A percentile compares a stretch with the other conserved stretches of the same genome.
These are phyloP conservation scores for Rhodocollybia butyracea DNA, from an alignment of 768 basidiomycete species.

Conservation along the genomic window DNA sequence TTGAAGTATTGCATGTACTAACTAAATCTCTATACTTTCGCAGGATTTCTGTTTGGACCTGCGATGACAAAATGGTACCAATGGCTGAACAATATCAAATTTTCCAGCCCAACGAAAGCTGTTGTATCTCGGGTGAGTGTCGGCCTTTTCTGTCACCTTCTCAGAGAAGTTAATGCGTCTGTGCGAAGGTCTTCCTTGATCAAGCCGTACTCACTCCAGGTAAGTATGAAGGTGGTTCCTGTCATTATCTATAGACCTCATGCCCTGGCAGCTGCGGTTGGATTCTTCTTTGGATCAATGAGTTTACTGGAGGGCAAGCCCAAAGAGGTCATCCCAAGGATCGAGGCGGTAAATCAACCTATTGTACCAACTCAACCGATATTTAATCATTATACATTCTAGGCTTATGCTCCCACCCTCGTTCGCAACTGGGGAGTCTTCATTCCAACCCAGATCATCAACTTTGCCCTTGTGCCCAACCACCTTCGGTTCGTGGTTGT, in stretches of 20 bases:
- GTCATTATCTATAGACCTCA: background rate
- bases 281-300: conserved; percentile 43
- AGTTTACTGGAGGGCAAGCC: conserved; percentile 56
- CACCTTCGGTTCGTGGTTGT: conserved; percentile 76
- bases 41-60: conserved; percentile 76
- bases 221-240: too few relatives aligned
- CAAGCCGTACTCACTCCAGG: conserved; percentile 77
- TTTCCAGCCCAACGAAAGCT: conserved; percentile 55
- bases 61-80: conserved; percentile 80
- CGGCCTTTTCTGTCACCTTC: background rate
- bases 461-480: conserved; percentile 73
- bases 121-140: conserved; percentile 61
- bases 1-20: too few relatives aligned
- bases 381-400: background rate
- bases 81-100: conserved; percentile 67
- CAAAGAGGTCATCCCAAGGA: conserved; percentile 36
- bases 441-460: conserved; percentile 74
- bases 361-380: background rate
- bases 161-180: background rate
- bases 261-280: conserved; percentile 34
- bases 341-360: conserved; percentile 34
- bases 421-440: conserved; percentile 78
- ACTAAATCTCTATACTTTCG: background rate
- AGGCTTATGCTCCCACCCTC: conserved; percentile 73
- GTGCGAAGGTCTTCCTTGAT: conserved; percentile 76